Conservation (phyloP, 1,284 basidiomycete species). For the Irpex lacteus region DNA sequence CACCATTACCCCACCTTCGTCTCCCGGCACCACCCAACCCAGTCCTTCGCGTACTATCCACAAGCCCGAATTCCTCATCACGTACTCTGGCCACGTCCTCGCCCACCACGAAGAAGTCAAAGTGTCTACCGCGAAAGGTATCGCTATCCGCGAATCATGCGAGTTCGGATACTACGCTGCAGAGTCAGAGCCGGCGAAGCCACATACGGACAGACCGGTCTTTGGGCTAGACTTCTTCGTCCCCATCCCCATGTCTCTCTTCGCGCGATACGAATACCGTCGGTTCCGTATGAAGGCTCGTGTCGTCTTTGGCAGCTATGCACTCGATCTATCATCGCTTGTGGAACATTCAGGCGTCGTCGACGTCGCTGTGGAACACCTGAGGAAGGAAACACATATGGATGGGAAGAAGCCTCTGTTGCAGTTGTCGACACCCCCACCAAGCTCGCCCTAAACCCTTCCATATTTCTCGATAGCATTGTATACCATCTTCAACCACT, state of each 20-base stretch:
- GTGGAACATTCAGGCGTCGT: neutral
- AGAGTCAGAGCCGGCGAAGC: neutral
- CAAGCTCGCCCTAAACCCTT: neutral
- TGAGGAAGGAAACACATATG: conserved; percentile 9
- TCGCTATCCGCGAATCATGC: neutral
- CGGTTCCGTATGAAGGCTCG: neutral
- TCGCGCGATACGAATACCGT: neutral
- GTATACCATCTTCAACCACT: too few relatives aligned
- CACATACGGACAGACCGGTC: neutral
- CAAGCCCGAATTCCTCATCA: neutral
- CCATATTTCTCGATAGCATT: too few relatives aligned
- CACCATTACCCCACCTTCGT: neutral
- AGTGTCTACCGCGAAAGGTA: neutral
- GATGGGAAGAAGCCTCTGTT: conserved; percentile 7
- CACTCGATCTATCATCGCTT: neutral
- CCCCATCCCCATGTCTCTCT: conserved; percentile 1
- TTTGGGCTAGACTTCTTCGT: neutral
- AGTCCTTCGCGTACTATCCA: neutral
- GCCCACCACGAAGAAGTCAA: neutral
- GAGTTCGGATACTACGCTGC: neutral
- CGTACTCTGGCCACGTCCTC: neutral
- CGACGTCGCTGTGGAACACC: conserved; percentile 8
- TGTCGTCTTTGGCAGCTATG: neutral
- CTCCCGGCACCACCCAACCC: neutral
- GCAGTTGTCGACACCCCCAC: neutral